Percentiles rank a stretch among this genome's conserved stretches.
Conservation (phyloP, 2,329 filamentous ascomycete species). For the Akanthomyces muscarius region DNA sequence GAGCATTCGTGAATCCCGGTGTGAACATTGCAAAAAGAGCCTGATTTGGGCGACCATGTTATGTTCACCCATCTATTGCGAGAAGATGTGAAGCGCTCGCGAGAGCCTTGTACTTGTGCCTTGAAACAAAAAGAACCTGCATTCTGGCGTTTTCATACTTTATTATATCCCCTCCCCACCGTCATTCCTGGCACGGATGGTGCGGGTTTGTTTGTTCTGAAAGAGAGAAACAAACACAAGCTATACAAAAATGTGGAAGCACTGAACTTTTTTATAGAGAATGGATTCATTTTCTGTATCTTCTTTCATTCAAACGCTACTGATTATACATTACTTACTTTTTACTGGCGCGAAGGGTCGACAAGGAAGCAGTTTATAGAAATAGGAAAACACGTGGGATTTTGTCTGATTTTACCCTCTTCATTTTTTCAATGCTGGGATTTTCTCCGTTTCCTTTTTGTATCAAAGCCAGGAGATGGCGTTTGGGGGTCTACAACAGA, state of each 20-base stretch:
- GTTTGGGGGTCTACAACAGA: too few species aligned
- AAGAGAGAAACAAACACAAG: not conserved
- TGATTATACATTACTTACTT: not conserved
- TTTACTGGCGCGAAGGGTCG: not conserved
- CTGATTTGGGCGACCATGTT: constrained; percentile 16
- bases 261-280: not conserved
- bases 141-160: constrained; percentile 11
- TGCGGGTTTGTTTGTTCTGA: not conserved
- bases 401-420: not conserved
- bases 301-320: not conserved
- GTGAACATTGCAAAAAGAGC: constrained; percentile 39
- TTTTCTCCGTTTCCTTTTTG: too few species aligned
- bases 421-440: too few species aligned
- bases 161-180: constrained; percentile 12
- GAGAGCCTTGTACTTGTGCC: not conserved
- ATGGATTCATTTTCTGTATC: not conserved
- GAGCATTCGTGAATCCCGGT: constrained; percentile 54
- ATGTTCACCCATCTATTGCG: not conserved
- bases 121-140: not conserved
- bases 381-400: not conserved
- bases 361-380: not conserved
- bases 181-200: not conserved
- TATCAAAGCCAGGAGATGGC: too few species aligned
- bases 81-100: not conserved
- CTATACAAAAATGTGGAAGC: not conserved